Evolutionary conservation across 2,329 filamentous ascomycete species (phyloP), one percentile per base, ranked within the genome.

Genomic region (Escovopsis weberi): DNA sequence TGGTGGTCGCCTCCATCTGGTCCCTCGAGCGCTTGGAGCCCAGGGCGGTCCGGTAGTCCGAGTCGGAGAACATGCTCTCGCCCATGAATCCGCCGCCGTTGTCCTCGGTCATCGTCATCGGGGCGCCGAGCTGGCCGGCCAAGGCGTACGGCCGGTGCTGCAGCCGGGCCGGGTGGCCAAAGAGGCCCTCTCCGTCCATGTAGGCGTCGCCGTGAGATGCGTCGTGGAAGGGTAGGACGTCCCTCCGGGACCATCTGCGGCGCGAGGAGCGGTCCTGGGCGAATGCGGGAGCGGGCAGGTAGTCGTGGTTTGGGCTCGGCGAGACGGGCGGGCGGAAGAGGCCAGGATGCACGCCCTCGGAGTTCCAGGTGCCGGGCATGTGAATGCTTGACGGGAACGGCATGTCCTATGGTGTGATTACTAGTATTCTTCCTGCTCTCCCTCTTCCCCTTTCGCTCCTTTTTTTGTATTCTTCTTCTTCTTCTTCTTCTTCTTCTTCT

Each of bases 31-130:
- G 58, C 48, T 68, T 70, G 0, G 71, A 67, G 1, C 71, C 72
- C 2, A 77, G 61, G 0, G 63, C 67, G 39, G 66, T 65, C 38
- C 74, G 62, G 52, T 75, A 77, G 50, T 74, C 69, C 18, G 70
- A 58, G 47, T 78, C 74, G 12, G 72, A 76, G 51, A 73, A 74
- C 45, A 69, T 59, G 55, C 72, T 75, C 42, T 75, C 70, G 15
- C 69, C 70, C 43, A 75, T 57, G 23, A 56, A 51, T 12, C 58
- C 59, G 39, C 55, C 2, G 26, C 37, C 33, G 15, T 42, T 39
- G 2, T 33, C 18, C 9, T 53, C 51, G 8, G 48, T 47, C 4
- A 51, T 56, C 33, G 56, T 56, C n/a, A 54, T 59, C 0, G 69
- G 68, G 0, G 69, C 71, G 39, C 69, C 65, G 40, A 75, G 68